Evolutionary conservation across 345 rosid species (phyloP), one percentile per base, ranked within the genome.

Genomic region (Pistacia atlantica): DNA sequence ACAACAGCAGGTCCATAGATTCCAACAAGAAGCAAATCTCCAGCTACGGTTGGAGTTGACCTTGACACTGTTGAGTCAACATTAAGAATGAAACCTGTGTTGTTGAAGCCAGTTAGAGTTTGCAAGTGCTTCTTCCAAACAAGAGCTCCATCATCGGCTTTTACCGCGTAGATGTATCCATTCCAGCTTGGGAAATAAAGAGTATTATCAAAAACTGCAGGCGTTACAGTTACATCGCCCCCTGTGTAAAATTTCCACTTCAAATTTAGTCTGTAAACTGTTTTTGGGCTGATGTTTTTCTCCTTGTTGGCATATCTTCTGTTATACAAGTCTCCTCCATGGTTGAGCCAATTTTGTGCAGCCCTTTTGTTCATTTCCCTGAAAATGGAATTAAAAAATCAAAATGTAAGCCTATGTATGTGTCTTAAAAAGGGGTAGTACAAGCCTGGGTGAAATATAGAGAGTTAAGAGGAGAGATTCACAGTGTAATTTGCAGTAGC

Each of bases 131-230:
- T 49, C 67, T 80, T 71, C 86, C 81, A 83, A 25, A 75, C 31
- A 4, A 75, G 81, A 25, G 80, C 54, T 1, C 86, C 83, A 61
- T 83, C 78, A 14, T 57, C 25, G 5, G 80, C 80, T 35, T 72
- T 63, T 1, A 83, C 80, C 0, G 84, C 83, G 51, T 78, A 66
- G 3, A 83, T 8, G 69, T 80, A 28, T 1, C 83, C 78, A 67
- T 83, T 78, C 86, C 83, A 80, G 77, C 83, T 73, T 22, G 86
- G 81, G 42, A 83, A 83, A 63, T 80, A 83, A 59, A 83, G 56
- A 56, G 71, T 67, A 12, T 69, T 75, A 5, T 80, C 11, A 54
- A 42, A 80, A 52, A 75, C 78, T 37, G 86, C 78, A 14, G 83
- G 86, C 10, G 86, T 83, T 64, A 72, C 81, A 28, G 74, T 46